Evolutionary conservation across 1,139 yeast genomes (phyloP).

Genomic region (Pichia sp.): DNA sequence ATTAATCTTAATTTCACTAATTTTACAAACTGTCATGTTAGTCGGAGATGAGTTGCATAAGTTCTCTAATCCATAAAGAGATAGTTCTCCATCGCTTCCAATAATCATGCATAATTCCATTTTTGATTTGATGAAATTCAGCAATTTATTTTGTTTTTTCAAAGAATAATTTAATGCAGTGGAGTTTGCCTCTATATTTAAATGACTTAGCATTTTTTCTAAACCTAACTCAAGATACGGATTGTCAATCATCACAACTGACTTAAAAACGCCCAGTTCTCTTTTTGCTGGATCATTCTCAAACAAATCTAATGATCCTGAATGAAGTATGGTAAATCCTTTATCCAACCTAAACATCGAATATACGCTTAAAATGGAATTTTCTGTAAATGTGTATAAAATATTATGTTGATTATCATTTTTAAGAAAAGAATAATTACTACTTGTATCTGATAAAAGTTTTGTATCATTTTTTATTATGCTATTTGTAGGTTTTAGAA

Average conservation of each 20-base stretch:
- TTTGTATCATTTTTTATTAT: conserved; percentile 20
- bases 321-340: conserved; percentile 50
- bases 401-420: conserved; percentile 33
- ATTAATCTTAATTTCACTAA: conserved; percentile 6
- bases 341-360: conserved; percentile 59
- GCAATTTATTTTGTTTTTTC: conserved; percentile 18
- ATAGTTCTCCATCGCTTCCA: conserved; percentile 39
- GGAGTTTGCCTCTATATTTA: conserved; percentile 13
- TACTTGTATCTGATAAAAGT: conserved; percentile 12
- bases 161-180: conserved; percentile 17
- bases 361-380: conserved; percentile 61
- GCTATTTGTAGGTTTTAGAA: too few species aligned
- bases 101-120: conserved; percentile 56
- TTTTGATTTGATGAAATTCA: conserved; percentile 28
- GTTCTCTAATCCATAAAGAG: conserved; percentile 46
- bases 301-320: conserved; percentile 50
- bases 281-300: conserved; percentile 21
- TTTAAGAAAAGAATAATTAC: conserved; percentile 12
- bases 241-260: conserved; percentile 53
- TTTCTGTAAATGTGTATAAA: conserved; percentile 56
- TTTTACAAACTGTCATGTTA: conserved; percentile 12
- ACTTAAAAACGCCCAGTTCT: conserved; percentile 28
- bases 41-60: conserved; percentile 44
- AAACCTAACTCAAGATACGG: conserved; percentile 40
- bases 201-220: conserved; percentile 27